A percentile compares a stretch with the other conserved stretches of the same genome.
phyloP scores from a whole-genome alignment of 331 rosid species.

The Arachis monticola region DNA sequence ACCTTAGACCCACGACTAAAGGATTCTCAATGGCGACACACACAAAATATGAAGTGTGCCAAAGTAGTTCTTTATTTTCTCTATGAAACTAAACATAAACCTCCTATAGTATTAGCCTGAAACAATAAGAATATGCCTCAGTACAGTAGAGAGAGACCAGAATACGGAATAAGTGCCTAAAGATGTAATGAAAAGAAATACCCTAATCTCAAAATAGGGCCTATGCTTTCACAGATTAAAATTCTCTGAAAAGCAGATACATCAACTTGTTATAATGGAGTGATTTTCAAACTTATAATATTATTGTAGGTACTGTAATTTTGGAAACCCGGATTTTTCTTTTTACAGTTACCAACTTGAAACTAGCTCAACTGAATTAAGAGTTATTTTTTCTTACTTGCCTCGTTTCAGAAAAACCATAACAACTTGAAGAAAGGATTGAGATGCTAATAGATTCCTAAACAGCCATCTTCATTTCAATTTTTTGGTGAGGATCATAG shows the following conservation, averaged over 20 bases:
- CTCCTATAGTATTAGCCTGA: slow-evolving; percentile 57
- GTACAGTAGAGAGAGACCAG: slow-evolving; percentile 15
- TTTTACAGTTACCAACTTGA: background rate
- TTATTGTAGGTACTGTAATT: background rate
- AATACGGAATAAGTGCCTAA: background rate
- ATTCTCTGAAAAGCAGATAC: background rate
- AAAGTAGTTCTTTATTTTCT: slow-evolving; percentile 51
- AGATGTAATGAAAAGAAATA: background rate
- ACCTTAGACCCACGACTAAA: slow-evolving; percentile 68
- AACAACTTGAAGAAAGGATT: slow-evolving; percentile 37
- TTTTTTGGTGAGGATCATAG: slow-evolving; percentile 95
- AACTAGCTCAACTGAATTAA: slow-evolving; percentile 25
- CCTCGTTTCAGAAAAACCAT: slow-evolving; percentile 56
- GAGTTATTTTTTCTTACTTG: slow-evolving; percentile 33
- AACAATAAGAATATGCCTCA: slow-evolving; percentile 40
- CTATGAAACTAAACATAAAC: slow-evolving; percentile 45
- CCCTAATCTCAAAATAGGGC: background rate
- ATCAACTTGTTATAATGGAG: background rate
- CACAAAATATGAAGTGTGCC: slow-evolving; percentile 46
- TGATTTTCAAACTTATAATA: slow-evolving; percentile 1
- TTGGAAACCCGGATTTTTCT: slow-evolving; percentile 3
- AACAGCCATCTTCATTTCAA: slow-evolving; percentile 96
- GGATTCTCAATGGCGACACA: slow-evolving; percentile 56
- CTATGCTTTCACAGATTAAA: slow-evolving; percentile 22
- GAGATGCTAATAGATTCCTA: slow-evolving; percentile 49